These are phyloP conservation scores for Cyclotella distinguenda DNA, from an alignment of 108 stramenopile genomes.

Conservation along the genomic window DNA sequence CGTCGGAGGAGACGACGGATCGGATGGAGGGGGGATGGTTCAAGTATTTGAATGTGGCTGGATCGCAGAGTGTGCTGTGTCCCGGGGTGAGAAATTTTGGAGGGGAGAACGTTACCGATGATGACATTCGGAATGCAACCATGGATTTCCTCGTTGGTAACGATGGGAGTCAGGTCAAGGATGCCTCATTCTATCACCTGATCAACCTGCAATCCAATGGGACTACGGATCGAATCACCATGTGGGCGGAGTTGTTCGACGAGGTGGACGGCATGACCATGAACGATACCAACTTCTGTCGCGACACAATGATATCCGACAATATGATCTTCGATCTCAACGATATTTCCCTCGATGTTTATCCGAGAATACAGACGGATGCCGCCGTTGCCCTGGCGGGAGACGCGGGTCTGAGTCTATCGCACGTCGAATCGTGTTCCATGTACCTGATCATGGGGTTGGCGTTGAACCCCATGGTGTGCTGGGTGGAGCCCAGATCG, in stretches of 20 bases:
- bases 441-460: slow-evolving; percentile 22
- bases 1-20: background rate
- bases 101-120: slow-evolving; percentile 13
- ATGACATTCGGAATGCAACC: slow-evolving; percentile 1
- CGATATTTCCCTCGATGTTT: slow-evolving; percentile 4
- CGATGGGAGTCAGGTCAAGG: slow-evolving; percentile 9
- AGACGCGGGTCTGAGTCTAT: slow-evolving; percentile 21
- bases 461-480: slow-evolving; percentile 27
- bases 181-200: slow-evolving; percentile 27
- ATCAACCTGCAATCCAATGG: background rate
- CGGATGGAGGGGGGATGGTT: background rate
- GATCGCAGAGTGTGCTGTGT: slow-evolving; percentile 15
- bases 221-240: slow-evolving; percentile 23
- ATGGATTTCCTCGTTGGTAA: slow-evolving; percentile 7
- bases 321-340: slow-evolving; percentile 5
- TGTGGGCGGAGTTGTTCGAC: slow-evolving; percentile 11
- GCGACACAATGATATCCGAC: slow-evolving; percentile 14
- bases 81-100: slow-evolving; percentile 24
- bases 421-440: slow-evolving; percentile 16
- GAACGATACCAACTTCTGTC: slow-evolving; percentile 22
- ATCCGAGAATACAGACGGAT: background rate
- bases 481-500: slow-evolving; percentile 10
- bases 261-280: slow-evolving; percentile 7
- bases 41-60: slow-evolving; percentile 1
- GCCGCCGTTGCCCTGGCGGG: slow-evolving; percentile 19